Evolutionary conservation across 108 stramenopile genomes (phyloP), one percentile per base, ranked within the genome.

Genomic region (Nitzschia sp.): DNA sequence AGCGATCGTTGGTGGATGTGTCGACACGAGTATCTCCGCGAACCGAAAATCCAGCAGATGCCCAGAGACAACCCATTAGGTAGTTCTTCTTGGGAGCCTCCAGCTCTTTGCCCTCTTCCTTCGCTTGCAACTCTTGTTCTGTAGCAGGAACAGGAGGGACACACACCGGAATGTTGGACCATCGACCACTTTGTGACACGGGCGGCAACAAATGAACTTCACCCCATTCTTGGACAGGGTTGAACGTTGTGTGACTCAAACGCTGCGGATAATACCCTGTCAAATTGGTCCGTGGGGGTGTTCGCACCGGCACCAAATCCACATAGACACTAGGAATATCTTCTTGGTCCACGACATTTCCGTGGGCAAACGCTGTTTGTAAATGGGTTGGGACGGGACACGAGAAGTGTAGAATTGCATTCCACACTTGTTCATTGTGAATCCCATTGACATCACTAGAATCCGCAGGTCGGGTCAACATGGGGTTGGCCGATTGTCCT

Each of bases 161-260:
- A 57, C 86, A 87, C 53, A 87, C 79, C 8, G 86, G 86, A 44
- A 94, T 80, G 53, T 94, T 94, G 67, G 90, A 86, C 93, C 93
- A 94, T 52, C 93, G 76, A 51, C 93, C 93, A 37, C 83, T 85
- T 53, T 87, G 78, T 38, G 82, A 85, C 22, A 91, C 80, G 15
- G 57, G 72, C 2, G 93, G 93, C 22, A 94, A 63, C 19, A 89
- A 40, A 66, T 92, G 90, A 21, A 82, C 54, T 12, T 77, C 65
- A 15, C 93, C 93, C 85, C 85, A 94, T 41, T 80, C 89, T 1
- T 21, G 22, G n/a, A 67, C 48, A 10, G 90, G 72, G 57, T 87
- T 68, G 62, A 91, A 94, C 10, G 56, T 44, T 6, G 67, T 48
- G 19, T 73, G 61, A 10, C 46, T 37, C 20, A 41, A 15, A 8